Conservation (phyloP, 2,329 filamentous ascomycete species). For the Ciborinia camelliae region DNA sequence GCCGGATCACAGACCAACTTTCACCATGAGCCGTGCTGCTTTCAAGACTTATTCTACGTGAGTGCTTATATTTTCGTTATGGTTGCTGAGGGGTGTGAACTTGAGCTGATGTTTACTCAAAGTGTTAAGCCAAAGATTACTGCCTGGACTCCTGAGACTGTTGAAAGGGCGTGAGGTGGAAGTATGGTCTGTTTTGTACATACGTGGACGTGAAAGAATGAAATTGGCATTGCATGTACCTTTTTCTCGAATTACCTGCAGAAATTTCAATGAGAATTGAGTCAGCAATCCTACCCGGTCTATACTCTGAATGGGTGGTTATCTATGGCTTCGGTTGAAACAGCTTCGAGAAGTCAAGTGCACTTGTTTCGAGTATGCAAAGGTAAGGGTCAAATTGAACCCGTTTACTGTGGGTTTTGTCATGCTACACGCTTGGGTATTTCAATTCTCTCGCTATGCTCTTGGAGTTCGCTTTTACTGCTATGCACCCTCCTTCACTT, state of each 20-base stretch:
- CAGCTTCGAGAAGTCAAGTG: neutral
- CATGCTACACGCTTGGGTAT: constrained; percentile 10
- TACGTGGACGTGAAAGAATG: constrained; percentile 22
- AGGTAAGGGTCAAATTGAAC: neutral
- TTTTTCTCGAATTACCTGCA: neutral
- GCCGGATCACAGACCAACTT: constrained; percentile 65
- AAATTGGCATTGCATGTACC: constrained; percentile 6
- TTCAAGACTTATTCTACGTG: constrained; percentile 96
- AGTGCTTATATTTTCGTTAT: constrained; percentile 42
- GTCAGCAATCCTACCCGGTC: too few relatives aligned
- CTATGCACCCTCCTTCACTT: neutral
- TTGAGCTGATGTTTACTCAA: neutral
- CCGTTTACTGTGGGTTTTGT: neutral
- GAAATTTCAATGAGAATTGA: neutral
- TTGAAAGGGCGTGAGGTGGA: constrained; percentile 28
- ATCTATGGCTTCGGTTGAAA: neutral
- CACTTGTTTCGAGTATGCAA: neutral
- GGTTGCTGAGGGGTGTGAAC: constrained; percentile 8
- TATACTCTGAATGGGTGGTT: neutral
- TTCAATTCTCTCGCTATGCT: constrained; percentile 3
- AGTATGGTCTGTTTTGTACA: constrained; percentile 29
- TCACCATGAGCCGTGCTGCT: constrained; percentile 71
- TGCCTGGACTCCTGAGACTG: constrained; percentile 49
- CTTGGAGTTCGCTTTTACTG: neutral
- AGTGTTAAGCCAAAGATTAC: constrained; percentile 54